Evolutionary conservation across 495 filamentous ascomycete genomes (phyloP), one percentile per base, ranked within the genome.

Genomic region (Hypoxylon fuscum): DNA sequence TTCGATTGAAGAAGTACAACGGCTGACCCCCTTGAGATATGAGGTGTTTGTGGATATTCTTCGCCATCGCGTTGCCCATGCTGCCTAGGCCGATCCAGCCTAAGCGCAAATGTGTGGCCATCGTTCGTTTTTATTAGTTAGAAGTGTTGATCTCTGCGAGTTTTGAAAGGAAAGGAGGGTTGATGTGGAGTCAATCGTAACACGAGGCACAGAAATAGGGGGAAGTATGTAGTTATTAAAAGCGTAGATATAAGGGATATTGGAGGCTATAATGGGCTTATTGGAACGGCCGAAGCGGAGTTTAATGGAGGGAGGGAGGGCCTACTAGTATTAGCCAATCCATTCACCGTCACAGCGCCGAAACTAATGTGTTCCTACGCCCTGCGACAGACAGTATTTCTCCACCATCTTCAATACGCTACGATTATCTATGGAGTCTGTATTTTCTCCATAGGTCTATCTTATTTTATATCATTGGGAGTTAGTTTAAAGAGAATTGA

Each of bases 11-110:
- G 57, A 70, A 75, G 22, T 50, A 51, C 15, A 79, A 63, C 5
- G 72, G 46, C 32, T 59, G 55, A 8, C 46, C 17, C 14, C 41
- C 27, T 18, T 64, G 65, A 10, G 34, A 41, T n/a, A 21, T 23
- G 1, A 78, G 61, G 51, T 75, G 55, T 29, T 65, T 74, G 46
- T 77, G 75, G n/a, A 79, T 63, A 48, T 78, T 79, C 35, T 69
- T 65, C 17, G 76, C 69, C 77, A 79, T 79, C 22, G 67, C 75
- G 25, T 68, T 55, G n/a, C 76, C 76, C 76, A 77, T 77, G 5
- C 72, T 76, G 12, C 76, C 76, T 17, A 77, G 71, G 44, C 76
- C 76, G 17, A 65, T 60, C 62, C 62, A 65, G 5, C 62, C 56
- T 55, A 75, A 21, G 10, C 29, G 59, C 35, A 51, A 25, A 3